Evolutionary conservation across 148 eudicot species (phyloP).

Genomic region (Beta vulgaris): DNA sequence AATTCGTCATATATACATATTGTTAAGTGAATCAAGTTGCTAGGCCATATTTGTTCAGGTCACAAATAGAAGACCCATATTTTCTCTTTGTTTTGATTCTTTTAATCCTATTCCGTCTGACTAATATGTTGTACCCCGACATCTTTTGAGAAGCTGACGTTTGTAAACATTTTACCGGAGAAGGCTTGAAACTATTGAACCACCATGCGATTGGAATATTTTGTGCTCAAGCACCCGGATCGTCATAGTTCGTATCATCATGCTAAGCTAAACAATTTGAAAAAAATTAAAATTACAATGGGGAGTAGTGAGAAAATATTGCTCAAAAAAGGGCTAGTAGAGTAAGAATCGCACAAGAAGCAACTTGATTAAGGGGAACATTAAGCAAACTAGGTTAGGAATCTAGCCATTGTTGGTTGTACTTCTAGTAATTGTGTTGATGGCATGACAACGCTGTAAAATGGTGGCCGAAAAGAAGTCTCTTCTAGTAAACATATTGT

Average conservation of each 20-base stretch:
- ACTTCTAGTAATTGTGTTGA: neutral
- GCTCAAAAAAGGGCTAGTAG: too few relatives aligned
- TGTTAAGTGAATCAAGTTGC: neutral
- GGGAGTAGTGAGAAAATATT: neutral
- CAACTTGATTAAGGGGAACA: too few relatives aligned
- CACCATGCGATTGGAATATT: neutral
- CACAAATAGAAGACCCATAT: neutral
- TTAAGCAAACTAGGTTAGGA: neutral
- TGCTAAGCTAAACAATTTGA: neutral
- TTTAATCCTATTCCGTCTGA: neutral
- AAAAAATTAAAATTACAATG: neutral
- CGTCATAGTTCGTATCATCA: neutral
- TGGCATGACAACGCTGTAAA: neutral
- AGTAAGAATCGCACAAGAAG: too few relatives aligned
- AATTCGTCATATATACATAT: neutral
- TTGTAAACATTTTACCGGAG: neutral
- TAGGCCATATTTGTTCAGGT: neutral
- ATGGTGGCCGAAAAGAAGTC: neutral
- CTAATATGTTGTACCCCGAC: neutral
- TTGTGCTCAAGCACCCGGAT: neutral
- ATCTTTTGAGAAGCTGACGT: neutral
- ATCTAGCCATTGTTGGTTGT: neutral
- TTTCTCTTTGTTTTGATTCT: neutral
- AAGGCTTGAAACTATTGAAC: neutral
- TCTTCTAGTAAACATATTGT: neutral